Base-by-base conservation (phyloP, 805 yeast species). In the Saccharomycodes ludwigii region DNA sequence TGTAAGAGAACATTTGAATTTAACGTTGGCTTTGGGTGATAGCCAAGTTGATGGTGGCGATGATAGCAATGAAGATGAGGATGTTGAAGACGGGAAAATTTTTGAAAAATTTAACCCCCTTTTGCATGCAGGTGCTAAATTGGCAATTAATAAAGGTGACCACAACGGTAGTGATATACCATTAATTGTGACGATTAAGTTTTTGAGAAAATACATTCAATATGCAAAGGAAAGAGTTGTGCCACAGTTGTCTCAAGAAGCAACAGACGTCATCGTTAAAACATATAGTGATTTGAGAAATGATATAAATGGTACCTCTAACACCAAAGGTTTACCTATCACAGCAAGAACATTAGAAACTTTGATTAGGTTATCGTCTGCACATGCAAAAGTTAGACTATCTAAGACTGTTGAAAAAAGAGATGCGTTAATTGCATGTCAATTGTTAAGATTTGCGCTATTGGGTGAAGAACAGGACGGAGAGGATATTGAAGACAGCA, bases 311-410 rank as follows among this genome's bases (percentile, higher is more conserved):
- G n/a, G n/a, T n/a, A n/a, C n/a, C n/a, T n/a, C n/a, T n/a, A n/a
- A n/a, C 42, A 71, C 79, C 32, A 69, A 75, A 48, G 86, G 95
- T 1, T 78, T 95, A 1, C 97, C 98, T 22, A 91, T 91, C 46
- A 91, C 99, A 0, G 88, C 99, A 2, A 73, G 99, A 59, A 98
- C 91, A 55, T 65, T 91, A 35, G 98, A 91, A 58, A 77, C 91
- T 32, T 83, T 91, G 94, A 86, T 88, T 42, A 74, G 98, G 50
- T 65, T 91, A 31, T 58, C 94, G 0, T 98, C 91, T 82, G 88
- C 42, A 88, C 97, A 91, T 56, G 97, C 97, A 8, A 88, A 91
- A 54, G 82, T 88, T n/a, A 69, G 97, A 44, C 63, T 91, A 35
- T 79, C 94, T 15, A 72, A 70, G 43, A 66, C 71, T 2, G 78